Evolutionary conservation across 1,284 basidiomycete genomes (phyloP), one percentile per base, ranked within the genome.

Genomic region (Sporisorium reilianum): DNA sequence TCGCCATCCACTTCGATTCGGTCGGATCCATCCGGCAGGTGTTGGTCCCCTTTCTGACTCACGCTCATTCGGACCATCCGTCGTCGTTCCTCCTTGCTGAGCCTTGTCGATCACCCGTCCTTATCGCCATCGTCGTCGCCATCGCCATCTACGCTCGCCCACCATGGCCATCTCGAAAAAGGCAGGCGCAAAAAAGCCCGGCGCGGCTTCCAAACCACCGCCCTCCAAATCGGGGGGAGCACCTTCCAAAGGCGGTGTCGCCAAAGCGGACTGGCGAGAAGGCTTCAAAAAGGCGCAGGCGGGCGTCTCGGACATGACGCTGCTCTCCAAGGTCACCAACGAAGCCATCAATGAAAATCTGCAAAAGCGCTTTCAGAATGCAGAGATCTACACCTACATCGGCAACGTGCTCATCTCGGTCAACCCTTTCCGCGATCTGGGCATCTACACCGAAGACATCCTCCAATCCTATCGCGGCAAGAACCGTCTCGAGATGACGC

Each of bases 371-470:
- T 99, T 97, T 90, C 91, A 90, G 72, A 95, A 92, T 81, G 92
- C 89, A 60, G 96, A 99, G 87, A 99, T 99, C 81, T 99, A 99
- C 86, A 99, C 97, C 8, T 99, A 99, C 86, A 99, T 99, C 85
- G 97, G 97, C 40, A 89, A 93, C 79, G 97, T 99, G 46, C 87
- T 99, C 74, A 97, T 99, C 83, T 99, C 97, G 26, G 96, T 99
- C 79, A 99, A 99, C 86, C 97, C 96, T 0, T 99, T 99, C 87
- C 89, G 90, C 90, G 93, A 94, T 93, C 48, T 67, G n/a, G 62
- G 79, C 64, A 99, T 99, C 85, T 99, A 99, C 87, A 93, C 92
- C 40, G 92, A 95, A 41, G 92, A 94, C 54, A 89, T 91, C 10
- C 88, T 99, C 25, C 88, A 90, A 80, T 91, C 89, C 68, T 98